Evolutionary conservation across 306 rosid species (phyloP), one percentile per base, ranked within the genome.

Genomic region (Rubus parviflorus): DNA sequence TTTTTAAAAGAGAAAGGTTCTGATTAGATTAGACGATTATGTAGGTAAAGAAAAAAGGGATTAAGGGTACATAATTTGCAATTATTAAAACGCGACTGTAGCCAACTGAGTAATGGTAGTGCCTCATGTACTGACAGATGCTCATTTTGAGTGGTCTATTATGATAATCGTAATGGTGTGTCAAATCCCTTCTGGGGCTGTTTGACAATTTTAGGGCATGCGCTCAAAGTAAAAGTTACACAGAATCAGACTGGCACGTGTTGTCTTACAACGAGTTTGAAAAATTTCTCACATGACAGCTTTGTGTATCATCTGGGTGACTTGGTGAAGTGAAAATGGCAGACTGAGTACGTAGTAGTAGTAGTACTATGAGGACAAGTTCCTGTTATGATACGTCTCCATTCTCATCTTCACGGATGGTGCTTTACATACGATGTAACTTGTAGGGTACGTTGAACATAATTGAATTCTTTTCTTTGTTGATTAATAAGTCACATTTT

Each of bases 201-300:
- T 61, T 46, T 25, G 70, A 60, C 69, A 46, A 74, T 17, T 74
- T 60, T 60, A 37, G 46, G n/a, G 70, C 78, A 74, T 60, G 46
- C 45, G 49, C 57, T 17, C 78, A 3, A 74, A 41, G 51, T 7
- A 23, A 73, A 57, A 57, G 64, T 37, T 22, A 8, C 49, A 40
- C 20, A 20, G 35, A 25, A 58, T 22, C 66, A 40, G 68, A 15
- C 43, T 12, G 43, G 77, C 68, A 73, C 77, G 77, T 73, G 77
- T 73, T 22, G 77, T 43, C 68, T 19, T 16, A 43, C 54, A 10
- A 40, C 13, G 12, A 23, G 67, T 38, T 30, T 12, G 0, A 20
- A 41, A 41, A 42, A 4, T 11, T 7, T 16, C 16, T 45, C 78
- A 61, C 35, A 52, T 46, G 35, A 13, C 70, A 60, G 69, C 69